Evolutionary conservation across 495 filamentous ascomycete species (phyloP), one percentile per base, ranked within the genome.

Genomic region (Beverwykella pulmonaria): DNA sequence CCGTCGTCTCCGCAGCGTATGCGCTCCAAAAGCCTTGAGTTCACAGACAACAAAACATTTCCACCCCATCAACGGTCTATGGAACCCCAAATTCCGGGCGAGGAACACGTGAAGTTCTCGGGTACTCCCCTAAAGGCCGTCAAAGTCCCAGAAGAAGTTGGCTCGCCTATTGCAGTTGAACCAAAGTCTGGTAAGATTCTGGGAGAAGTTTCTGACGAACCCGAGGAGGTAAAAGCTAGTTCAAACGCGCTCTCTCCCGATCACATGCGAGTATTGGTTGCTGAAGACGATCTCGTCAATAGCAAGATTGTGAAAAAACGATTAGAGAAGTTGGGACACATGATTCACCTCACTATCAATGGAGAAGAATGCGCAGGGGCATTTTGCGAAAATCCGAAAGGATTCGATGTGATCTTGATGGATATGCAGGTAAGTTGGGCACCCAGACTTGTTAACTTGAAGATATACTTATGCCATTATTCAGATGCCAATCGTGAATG

Each of bases 241-340:
- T 14, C 27, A 8, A 62, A 71, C 25, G 26, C 6, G 26, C 30
- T 53, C 15, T 67, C 67, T 15, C 63, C 76, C 15, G 79, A 84
- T 22, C 71, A 79, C 30, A 79, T 93, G 27, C 82, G 81, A 29
- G 85, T 96, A 1, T 80, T 97, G 19, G 85, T 97, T 9, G 93
- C 93, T 0, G 93, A 98, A 74, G 93, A 98, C 68, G 93, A 98
- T 70, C 92, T 92, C 0, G 84, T 97, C 70, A 98, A 98, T 67
- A 90, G 89, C 75, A 92, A 87, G 69, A 93, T 98, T 62, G 78
- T 97, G 8, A 82, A 87, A 67, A 98, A 96, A 73, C 81, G 93
- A 19, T 78, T 98, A 4, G 87, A 91, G 58, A 95, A 92, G 74
- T 73, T 87, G 2, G 91, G 92, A 0, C 90, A 97, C 71, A 79